Conservation (phyloP, 805 yeast genomes). For the Candida insectorum region DNA sequence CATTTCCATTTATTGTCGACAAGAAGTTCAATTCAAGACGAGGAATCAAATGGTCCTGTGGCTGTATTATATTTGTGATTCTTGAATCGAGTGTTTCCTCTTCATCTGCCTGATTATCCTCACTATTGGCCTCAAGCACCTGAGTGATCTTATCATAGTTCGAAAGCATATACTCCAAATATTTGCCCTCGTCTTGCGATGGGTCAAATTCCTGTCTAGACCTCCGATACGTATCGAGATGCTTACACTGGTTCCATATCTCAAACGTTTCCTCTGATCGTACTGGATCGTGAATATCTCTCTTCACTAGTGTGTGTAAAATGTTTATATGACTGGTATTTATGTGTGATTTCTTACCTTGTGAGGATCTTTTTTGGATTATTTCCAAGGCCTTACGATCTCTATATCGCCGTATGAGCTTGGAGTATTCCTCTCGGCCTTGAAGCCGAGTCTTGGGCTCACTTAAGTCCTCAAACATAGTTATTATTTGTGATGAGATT, state of each 20-base stretch:
- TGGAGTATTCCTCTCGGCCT: too few species aligned
- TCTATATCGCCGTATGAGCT: too few species aligned
- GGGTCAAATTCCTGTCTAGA: background rate
- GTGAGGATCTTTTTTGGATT: too few species aligned
- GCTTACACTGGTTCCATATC: constrained; percentile 24
- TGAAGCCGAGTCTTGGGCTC: too few species aligned
- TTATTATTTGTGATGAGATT: too few species aligned
- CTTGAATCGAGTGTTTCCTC: background rate
- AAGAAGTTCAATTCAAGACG: constrained; percentile 4
- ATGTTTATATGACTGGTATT: too few species aligned
- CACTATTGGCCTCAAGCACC: background rate
- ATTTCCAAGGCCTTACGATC: too few species aligned
- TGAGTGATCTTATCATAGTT: too few species aligned
- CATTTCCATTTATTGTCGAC: constrained; percentile 4
- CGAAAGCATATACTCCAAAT: constrained; percentile 1
- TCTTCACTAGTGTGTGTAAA: too few species aligned
- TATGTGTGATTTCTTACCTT: too few species aligned
- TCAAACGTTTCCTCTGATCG: constrained; percentile 34
- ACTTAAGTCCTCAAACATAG: too few species aligned
- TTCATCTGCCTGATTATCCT: background rate
- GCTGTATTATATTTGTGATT: background rate
- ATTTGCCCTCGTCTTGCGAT: constrained; percentile 7
- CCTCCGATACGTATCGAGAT: constrained; percentile 9
- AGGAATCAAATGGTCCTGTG: too few species aligned
- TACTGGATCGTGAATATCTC: constrained; percentile 1